Conservation (phyloP, 139 green algal species). For the Parachlorella kessleri region DNA sequence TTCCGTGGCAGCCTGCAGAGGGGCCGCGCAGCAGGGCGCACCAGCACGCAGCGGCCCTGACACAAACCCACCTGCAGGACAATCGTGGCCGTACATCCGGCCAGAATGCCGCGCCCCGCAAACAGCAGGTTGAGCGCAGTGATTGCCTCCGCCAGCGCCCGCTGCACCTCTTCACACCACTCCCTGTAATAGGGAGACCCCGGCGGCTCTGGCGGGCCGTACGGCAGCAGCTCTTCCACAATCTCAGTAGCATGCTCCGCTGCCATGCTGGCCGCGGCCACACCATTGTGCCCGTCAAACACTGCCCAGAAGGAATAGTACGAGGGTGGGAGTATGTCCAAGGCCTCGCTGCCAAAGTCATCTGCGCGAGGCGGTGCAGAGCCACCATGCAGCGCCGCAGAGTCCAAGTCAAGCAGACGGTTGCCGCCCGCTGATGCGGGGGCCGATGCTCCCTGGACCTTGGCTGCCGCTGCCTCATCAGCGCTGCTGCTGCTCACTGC, state of each 20-base stretch:
- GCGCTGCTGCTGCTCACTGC: background rate
- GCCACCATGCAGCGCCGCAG: too few species aligned
- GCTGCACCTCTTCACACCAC: conserved; percentile 39
- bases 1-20: background rate
- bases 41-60: background rate
- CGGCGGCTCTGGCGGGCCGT: background rate
- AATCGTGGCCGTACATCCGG: conserved; percentile 66
- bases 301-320: conserved; percentile 53
- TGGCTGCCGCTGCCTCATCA: background rate
- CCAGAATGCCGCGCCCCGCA: conserved; percentile 41
- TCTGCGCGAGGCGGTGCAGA: too few species aligned
- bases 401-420: too few species aligned
- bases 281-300: conserved; percentile 73
- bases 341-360: background rate
- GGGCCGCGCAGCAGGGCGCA: conserved; percentile 45
- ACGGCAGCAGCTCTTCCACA: conserved; percentile 33
- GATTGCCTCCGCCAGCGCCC: conserved; percentile 42
- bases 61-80: conserved; percentile 30
- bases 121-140: conserved; percentile 42
- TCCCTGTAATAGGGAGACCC: background rate
- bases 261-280: conserved; percentile 34
- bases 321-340: background rate
- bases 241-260: conserved; percentile 7
- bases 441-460: too few species aligned
- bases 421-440: too few species aligned